Evolutionary conservation across 495 filamentous ascomycete species (phyloP).

Genomic region (Bacidia rubella): DNA sequence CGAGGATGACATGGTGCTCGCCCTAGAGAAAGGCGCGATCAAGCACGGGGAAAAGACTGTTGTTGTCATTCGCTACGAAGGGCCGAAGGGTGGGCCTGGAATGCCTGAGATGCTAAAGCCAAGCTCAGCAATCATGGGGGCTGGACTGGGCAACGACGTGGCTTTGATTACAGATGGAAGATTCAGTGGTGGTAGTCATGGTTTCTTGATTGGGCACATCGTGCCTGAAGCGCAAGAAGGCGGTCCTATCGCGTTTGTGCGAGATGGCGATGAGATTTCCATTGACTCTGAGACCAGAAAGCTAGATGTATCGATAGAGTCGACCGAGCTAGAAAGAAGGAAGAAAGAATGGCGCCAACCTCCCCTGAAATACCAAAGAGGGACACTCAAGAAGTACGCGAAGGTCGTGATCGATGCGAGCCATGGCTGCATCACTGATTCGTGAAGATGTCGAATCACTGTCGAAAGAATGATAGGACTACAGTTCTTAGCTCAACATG

Average conservation of each 20-base stretch:
- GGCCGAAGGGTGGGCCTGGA: conserved; percentile 20
- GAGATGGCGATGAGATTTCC: conserved; percentile 40
- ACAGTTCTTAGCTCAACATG: neutral
- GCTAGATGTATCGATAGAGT: conserved; percentile 38
- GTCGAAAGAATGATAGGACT: neutral
- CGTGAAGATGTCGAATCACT: conserved; percentile 13
- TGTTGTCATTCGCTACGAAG: conserved; percentile 93
- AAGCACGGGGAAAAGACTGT: conserved; percentile 97
- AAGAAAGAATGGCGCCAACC: conserved; percentile 54
- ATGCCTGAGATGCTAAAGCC: conserved; percentile 90
- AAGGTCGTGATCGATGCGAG: conserved; percentile 55
- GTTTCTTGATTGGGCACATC: conserved; percentile 42
- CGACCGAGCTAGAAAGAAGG: conserved; percentile 51
- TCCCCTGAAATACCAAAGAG: conserved; percentile 50
- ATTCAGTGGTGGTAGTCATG: conserved; percentile 50
- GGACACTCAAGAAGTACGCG: conserved; percentile 68
- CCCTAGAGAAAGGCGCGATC: conserved; percentile 68
- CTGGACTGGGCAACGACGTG: conserved; percentile 69
- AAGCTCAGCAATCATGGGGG: conserved; percentile 71
- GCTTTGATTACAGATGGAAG: conserved; percentile 52
- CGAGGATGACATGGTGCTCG: conserved; percentile 66
- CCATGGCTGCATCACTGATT: conserved; percentile 70
- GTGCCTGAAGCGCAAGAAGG: conserved; percentile 48
- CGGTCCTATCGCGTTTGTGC: conserved; percentile 40
- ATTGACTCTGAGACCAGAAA: conserved; percentile 41